A percentile compares a stretch with the other conserved stretches of the same genome.
phyloP scores from a whole-genome alignment of 169 alveolate species.

The Plasmodium ovale region DNA sequence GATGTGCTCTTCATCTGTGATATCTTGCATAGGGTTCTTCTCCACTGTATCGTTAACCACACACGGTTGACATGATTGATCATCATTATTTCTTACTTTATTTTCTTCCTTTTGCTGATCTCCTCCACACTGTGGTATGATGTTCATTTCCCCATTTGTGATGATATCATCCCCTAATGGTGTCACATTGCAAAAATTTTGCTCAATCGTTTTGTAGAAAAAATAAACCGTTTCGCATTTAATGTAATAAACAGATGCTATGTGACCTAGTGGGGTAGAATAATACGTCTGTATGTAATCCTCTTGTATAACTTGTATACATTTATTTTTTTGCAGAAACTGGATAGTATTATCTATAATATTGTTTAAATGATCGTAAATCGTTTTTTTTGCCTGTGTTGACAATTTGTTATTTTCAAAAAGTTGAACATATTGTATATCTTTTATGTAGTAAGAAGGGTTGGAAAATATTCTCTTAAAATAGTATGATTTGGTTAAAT shows the following conservation, averaged over 20 bases:
- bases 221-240: constrained; percentile 52
- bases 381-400: constrained; percentile 22
- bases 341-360: constrained; percentile 44
- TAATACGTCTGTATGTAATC: constrained; percentile 18
- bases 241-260: constrained; percentile 32
- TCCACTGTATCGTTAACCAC: neutral
- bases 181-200: neutral
- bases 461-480: constrained; percentile 83
- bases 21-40: constrained; percentile 7
- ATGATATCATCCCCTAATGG: neutral
- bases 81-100: too few relatives aligned
- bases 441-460: constrained; percentile 84
- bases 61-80: too few relatives aligned
- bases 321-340: constrained; percentile 30
- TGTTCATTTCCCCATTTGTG: neutral
- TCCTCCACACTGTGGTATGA: neutral
- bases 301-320: constrained; percentile 36
- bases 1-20: constrained; percentile 41
- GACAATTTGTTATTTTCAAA: constrained; percentile 65
- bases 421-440: constrained; percentile 65
- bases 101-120: neutral
- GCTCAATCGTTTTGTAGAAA: constrained; percentile 19
- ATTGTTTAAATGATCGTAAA: constrained; percentile 43
- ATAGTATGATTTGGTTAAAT: constrained; percentile 91
- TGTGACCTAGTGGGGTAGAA: constrained; percentile 40